Evolutionary conservation across 208 protist genomes (phyloP).

Genomic region (Strigomonas galati): DNA sequence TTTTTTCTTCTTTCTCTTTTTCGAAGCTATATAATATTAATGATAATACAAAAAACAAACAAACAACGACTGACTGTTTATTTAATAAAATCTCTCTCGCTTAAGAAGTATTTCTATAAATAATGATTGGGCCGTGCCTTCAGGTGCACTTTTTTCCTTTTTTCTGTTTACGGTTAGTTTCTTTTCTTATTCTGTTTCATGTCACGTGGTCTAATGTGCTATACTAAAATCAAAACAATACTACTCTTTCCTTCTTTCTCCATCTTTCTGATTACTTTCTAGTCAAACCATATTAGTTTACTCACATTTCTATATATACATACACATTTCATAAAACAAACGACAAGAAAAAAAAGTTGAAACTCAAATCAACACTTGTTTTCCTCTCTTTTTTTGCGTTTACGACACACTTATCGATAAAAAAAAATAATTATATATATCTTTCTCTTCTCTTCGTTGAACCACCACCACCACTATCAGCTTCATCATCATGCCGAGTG

Average conservation of each 20-base stretch:
- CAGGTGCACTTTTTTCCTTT: background rate
- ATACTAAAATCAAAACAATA: too few relatives aligned
- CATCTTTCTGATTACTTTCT: too few relatives aligned
- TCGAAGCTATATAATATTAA: background rate
- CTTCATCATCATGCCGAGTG: constrained; percentile 30
- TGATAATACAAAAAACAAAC: background rate
- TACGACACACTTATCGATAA: background rate
- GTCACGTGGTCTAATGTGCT: too few relatives aligned
- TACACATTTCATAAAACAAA: constrained; percentile 3
- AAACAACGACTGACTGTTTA: background rate
- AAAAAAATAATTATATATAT: background rate
- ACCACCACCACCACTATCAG: background rate
- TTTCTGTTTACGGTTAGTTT: background rate
- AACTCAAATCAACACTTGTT: background rate
- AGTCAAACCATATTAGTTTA: too few relatives aligned
- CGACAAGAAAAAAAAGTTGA: background rate
- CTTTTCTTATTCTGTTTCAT: background rate
- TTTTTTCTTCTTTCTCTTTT: constrained; percentile 16
- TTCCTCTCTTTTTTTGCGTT: constrained; percentile 10
- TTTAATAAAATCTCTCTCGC: background rate
- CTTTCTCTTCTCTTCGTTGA: background rate
- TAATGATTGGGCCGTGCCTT: background rate
- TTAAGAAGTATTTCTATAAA: background rate
- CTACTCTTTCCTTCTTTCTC: too few relatives aligned
- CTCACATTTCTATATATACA: constrained; percentile 12